Base-by-base conservation (phyloP, 2,329 filamentous ascomycete species). In the Eutypa lata region DNA sequence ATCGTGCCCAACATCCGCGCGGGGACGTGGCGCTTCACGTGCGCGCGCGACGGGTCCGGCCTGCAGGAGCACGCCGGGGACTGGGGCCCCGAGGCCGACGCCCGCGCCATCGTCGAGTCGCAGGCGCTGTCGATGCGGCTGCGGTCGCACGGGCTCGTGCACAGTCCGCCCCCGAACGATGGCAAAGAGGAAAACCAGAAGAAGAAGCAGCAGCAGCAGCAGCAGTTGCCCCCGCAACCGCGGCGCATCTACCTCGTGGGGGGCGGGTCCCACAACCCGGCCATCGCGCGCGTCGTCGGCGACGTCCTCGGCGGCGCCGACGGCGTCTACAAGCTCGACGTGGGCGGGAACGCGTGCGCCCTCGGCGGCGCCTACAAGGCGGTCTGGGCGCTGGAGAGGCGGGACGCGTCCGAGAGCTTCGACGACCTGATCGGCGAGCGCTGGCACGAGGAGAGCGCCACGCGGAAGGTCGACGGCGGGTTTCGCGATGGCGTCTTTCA, bases 361-460 rank as follows among this genome's bases (percentile, higher is more conserved):
- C 74, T 97, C 14, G 94, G 94, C 14, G 91, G 91, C 7, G 93
- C 93, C 24, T 97, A 97, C 74, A 97, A 97, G 75, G 93, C 94
- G 14, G 86, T 96, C 0, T 99, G 94, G 94, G 91, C 89, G 1
- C 77, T 91, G 51, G 91, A 94, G 76, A 76, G 89, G 47, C 70
- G 71, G 22, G 69, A 62, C 0, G 64, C 74, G 2, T 79, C 76
- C 18, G 86, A 96, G 80, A 90, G 81, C 3, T 97, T 97, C 73
- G 94, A 97, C 68, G 87, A 93, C 56, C 77, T 96, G 58, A 87
- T 99, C 56, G 90, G 88, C 7, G 76, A 77, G 66, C 79, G 94
- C 57, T 99, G 94, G 94, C 84, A 83, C 56, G 93, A 96, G 72
- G 86, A 88, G 59, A 86, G 86, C 1, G 91, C 92, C 59, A 87